Conservation (phyloP, 2,329 filamentous ascomycete species). For the Massarina eburnea region DNA sequence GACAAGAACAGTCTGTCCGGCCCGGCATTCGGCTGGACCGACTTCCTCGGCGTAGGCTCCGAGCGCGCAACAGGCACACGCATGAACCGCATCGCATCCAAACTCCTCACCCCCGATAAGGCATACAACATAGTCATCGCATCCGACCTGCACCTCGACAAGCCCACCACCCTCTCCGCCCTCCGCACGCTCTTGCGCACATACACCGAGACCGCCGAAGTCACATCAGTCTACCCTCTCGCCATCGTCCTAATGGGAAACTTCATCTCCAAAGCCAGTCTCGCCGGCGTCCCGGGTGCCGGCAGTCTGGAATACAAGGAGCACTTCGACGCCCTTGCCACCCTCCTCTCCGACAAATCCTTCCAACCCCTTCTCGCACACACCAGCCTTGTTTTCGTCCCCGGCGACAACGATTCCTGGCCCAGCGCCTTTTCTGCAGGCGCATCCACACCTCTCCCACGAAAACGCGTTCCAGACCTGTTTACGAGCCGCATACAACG, state of each 20-base stretch:
- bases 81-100: conserved; percentile 79
- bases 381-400: conserved; percentile 88
- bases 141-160: conserved; percentile 84
- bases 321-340: conserved; percentile 85
- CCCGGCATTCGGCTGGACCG: conserved; percentile 83
- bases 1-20: conserved; percentile 41
- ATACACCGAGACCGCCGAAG: conserved; percentile 65
- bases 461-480: conserved; percentile 75
- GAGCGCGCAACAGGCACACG: conserved; percentile 79
- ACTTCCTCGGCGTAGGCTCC: conserved; percentile 89
- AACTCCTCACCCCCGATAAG: conserved; percentile 55
- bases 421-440: conserved; percentile 80
- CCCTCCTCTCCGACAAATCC: conserved; percentile 67
- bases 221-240: conserved; percentile 66
- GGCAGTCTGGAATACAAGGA: conserved; percentile 97
- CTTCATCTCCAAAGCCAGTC: conserved; percentile 64
- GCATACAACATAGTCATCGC: conserved; percentile 68
- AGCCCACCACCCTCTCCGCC: conserved; percentile 77
- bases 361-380: conserved; percentile 78
- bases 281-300: conserved; percentile 66
- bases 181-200: conserved; percentile 74
- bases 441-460: conserved; percentile 68
- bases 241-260: conserved; percentile 84
- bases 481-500: conserved; percentile 87
- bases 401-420: conserved; percentile 98